Percentiles rank a stretch among this genome's conserved stretches.
Evolutionary conservation across 78 protist genomes (phyloP).

Genomic region (Bigelowiella natans): DNA sequence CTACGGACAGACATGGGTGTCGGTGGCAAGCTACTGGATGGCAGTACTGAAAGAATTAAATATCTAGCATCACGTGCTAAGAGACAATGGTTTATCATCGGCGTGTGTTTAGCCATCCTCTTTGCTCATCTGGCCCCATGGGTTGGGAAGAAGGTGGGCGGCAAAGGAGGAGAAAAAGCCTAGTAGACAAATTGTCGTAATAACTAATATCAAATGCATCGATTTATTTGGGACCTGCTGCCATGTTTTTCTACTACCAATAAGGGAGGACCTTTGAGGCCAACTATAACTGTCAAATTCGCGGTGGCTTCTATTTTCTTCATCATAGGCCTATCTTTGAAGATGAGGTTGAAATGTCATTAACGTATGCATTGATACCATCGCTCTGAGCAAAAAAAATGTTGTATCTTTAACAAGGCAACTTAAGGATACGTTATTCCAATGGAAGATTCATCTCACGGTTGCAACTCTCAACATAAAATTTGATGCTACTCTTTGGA

Average conservation of each 20-base stretch:
- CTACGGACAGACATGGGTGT: too few species aligned
- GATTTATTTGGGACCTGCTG: too few species aligned
- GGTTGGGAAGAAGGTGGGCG: background rate
- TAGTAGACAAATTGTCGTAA: background rate
- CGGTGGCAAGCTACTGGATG: too few species aligned
- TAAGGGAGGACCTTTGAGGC: background rate
- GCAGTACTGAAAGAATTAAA: too few species aligned
- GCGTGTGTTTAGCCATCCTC: background rate
- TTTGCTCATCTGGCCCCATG: background rate
- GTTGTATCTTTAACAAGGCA: background rate
- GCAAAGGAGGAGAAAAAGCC: background rate
- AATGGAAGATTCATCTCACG: background rate
- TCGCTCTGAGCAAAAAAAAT: too few species aligned
- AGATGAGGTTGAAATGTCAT: background rate
- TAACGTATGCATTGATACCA: too few species aligned
- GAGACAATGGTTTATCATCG: background rate
- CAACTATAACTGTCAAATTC: background rate
- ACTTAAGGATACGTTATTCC: background rate
- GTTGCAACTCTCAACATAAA: too few species aligned
- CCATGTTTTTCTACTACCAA: background rate
- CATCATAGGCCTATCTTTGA: background rate
- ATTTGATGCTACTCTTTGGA: too few species aligned
- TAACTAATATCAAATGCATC: too few species aligned
- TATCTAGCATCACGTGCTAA: too few species aligned
- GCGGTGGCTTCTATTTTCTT: background rate